Base-by-base conservation (phyloP, 1,139 yeast species). In the Petasospora fabianii region DNA sequence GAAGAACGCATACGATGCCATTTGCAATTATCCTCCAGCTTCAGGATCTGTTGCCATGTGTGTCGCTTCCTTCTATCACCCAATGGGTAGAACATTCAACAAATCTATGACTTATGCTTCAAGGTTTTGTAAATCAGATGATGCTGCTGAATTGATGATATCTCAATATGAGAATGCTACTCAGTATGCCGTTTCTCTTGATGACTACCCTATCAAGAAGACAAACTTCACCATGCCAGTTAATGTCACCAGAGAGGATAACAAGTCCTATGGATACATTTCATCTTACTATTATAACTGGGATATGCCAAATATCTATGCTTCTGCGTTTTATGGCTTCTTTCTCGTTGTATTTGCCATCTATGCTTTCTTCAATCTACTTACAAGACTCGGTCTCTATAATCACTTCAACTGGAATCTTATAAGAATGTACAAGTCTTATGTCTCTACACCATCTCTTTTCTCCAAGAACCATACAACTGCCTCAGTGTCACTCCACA, bases 401-500 rank as follows among this genome's bases (percentile, higher is more conserved):
- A 39, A 38, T 6, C 14, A 26, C 9, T 24, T 73, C 68, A 42
- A 44, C 31, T 39, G 43, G 17, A 43, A 26, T 13, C n/a, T 17
- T n/a, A 30, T 46, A 20, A 51, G 45, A 15, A 43, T 46, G 49
- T 47, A 40, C 36, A 42, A 53, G 28, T 30, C 46, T 0, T 19
- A 46, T n/a, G 21, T 52, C 12, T 36, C 53, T 3, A 41, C 51
- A 3, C 56, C 56, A 8, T 43, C 55, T 1, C 13, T 48, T 3
- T 43, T 50, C 28, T 44, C 41, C 30, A 39, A 32, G 2, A 35
- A 32, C 4, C 54, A 50, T 15, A 42, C 54, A 1, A 35, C 39
- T 4, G 37, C 46, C n/a, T 18, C 17, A 11, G 11, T 32, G 4
- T n/a, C n/a, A 2, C 13, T 27, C 17, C 38, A 32, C 17, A 15